Evolutionary conservation across 768 basidiomycete genomes (phyloP), one percentile per base, ranked within the genome.

Genomic region (Podaxis rugospora): DNA sequence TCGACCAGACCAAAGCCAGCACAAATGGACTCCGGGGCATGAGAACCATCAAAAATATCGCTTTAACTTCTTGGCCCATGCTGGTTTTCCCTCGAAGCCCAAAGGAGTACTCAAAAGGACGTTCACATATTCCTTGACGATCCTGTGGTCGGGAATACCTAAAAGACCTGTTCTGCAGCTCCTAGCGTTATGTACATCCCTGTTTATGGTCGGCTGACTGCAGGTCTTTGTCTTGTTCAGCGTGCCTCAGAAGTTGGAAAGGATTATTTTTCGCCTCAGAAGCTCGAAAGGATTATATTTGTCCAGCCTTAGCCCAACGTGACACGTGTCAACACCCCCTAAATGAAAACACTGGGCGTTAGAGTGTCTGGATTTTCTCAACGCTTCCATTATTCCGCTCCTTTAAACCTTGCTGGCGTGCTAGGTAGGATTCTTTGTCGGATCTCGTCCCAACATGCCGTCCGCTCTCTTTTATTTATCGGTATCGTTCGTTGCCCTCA

Each of bases 391-490:
- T 47, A 36, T 40, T 28, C 51, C 16, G n/a, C 32, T n/a, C 51
- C 18, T 42, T 46, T 44, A 59, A 62, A 62, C 10, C 47, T 55
- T 21, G 51, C 54, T 65, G 61, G 59, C 57, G 40, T 58, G 32
- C 9, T 36, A 23, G 32, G 28, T 16, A 6, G 21, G 42, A 42
- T 37, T 44, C 51, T 18, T n/a, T 50, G 7, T 23, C 13, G 58
- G 23, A 44, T 44, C 42, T 46, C 6, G n/a, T 51, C 36, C 16
- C 16, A 59, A 40, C 18, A 69, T 71, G 69, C 67, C 66, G 58
- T 65, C 66, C 65, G 62, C 68, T 66, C 66, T 65, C 63, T 68
- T 69, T 21, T 70, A 64, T 64, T 50, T 68, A 47, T 64, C 58
- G 23, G n/a, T 28, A 32, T n/a, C 23, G 11, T 55, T 66, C 46